phyloP scores from a whole-genome alignment of 345 rosid species.

The Trapa incisa region DNA sequence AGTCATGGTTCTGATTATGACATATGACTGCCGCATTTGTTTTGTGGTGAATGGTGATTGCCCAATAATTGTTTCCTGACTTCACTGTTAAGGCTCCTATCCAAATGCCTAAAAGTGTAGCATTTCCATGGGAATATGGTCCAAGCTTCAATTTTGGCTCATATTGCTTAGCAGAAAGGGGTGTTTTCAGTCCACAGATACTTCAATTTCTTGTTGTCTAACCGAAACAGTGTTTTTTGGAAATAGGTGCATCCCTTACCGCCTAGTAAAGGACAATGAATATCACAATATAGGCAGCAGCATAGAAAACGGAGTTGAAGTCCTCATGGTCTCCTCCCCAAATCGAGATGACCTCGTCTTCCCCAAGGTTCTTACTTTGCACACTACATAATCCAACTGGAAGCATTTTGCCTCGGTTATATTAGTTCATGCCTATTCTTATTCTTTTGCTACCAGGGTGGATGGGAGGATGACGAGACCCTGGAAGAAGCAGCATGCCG shows the following conservation, averaged over 20 bases:
- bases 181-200: not conserved
- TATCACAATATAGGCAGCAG: constrained; percentile 14
- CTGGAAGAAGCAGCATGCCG: constrained; percentile 77
- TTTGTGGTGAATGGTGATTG: not conserved
- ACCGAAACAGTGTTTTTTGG: not conserved
- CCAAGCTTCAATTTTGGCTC: not conserved
- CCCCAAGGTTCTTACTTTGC: constrained; percentile 45
- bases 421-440: not conserved
- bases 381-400: not conserved
- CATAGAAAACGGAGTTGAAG: constrained; percentile 30
- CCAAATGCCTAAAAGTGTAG: not conserved
- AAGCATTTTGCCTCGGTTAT: not conserved
- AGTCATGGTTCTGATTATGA: constrained; percentile 5
- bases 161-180: too few species aligned
- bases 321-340: constrained; percentile 86
- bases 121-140: not conserved
- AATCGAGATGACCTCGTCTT: constrained; percentile 70
- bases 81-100: not conserved
- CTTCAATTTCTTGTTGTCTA: not conserved
- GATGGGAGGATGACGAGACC: constrained; percentile 97
- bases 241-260: constrained; percentile 72
- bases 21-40: constrained; percentile 4
- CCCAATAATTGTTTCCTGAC: constrained; percentile 6
- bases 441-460: constrained; percentile 38
- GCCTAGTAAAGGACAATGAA: constrained; percentile 26